phyloP scores from a whole-genome alignment of 108 stramenopile species.

The Nitzschia sp. region DNA sequence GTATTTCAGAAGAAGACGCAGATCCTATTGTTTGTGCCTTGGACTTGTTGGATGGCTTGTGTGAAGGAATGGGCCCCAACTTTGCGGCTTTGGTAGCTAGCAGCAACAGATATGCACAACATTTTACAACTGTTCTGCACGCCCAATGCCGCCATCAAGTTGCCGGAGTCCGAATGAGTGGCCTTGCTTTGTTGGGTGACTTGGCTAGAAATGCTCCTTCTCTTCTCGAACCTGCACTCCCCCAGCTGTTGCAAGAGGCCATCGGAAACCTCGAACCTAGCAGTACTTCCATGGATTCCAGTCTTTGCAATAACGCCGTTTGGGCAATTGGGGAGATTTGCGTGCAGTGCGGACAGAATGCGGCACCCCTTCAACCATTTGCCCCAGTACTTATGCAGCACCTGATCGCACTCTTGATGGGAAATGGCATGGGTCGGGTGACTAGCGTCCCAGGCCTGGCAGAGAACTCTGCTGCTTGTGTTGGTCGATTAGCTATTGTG shows the following conservation, averaged over 20 bases:
- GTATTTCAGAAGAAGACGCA: conserved; percentile 69
- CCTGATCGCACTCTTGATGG: conserved; percentile 81
- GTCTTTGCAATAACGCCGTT: conserved; percentile 87
- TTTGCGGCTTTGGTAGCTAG: conserved; percentile 74
- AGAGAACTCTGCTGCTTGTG: conserved; percentile 87
- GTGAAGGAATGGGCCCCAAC: conserved; percentile 82
- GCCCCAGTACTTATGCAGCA: conserved; percentile 60
- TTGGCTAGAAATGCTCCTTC: conserved; percentile 78
- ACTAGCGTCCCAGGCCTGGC: conserved; percentile 62
- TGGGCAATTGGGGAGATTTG: conserved; percentile 93
- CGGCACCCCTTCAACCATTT: conserved; percentile 59
- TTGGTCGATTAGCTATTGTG: conserved; percentile 83
- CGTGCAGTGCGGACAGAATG: conserved; percentile 69
- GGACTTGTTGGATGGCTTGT: conserved; percentile 86
- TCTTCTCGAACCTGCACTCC: conserved; percentile 68
- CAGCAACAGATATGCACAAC: conserved; percentile 64
- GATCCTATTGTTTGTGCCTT: conserved; percentile 90
- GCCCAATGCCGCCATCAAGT: conserved; percentile 54
- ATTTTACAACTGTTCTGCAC: conserved; percentile 64
- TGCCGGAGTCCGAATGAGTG: conserved; percentile 85
- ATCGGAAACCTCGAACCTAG: conserved; percentile 59
- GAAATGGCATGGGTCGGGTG: conserved; percentile 53
- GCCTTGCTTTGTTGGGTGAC: conserved; percentile 88
- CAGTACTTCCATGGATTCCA: conserved; percentile 38
- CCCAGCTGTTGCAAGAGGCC: conserved; percentile 63